Percentiles rank a stretch among this genome's conserved stretches.
These are phyloP conservation scores for Colletotrichum aenigma DNA, from an alignment of 2,329 filamentous ascomycete species.

Conservation along the genomic window DNA sequence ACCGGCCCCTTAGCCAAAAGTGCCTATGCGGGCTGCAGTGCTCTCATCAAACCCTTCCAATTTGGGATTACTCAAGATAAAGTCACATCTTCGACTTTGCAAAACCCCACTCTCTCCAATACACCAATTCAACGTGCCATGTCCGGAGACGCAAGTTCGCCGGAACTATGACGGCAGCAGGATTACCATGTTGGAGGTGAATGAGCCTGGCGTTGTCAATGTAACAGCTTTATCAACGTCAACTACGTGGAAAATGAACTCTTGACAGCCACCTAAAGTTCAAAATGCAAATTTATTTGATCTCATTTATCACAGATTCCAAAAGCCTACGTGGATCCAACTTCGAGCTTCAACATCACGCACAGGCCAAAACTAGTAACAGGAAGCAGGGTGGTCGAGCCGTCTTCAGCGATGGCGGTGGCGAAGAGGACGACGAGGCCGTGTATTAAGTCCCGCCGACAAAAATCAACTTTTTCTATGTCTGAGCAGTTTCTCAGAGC, in stretches of 20 bases:
- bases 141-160: background rate
- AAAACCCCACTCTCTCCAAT: rapidly evolving
- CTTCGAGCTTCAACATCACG: background rate
- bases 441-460: background rate
- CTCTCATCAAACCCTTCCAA: background rate
- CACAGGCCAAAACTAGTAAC: background rate
- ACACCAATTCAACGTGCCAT: background rate
- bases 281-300: background rate
- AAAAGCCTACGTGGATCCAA: background rate
- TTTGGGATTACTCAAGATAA: rapidly evolving
- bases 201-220: background rate
- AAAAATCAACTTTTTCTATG: background rate
- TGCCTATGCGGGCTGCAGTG: background rate
- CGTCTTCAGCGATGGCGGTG: background rate
- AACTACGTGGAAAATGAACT: background rate
- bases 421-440: background rate
- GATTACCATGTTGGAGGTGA: background rate
- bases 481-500: background rate
- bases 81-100: background rate
- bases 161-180: background rate
- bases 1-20: background rate
- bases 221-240: background rate
- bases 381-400: background rate
- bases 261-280: background rate
- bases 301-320: background rate